Evolutionary conservation across 2,329 filamentous ascomycete genomes (phyloP).

Genomic region (Cercospora janseana): DNA sequence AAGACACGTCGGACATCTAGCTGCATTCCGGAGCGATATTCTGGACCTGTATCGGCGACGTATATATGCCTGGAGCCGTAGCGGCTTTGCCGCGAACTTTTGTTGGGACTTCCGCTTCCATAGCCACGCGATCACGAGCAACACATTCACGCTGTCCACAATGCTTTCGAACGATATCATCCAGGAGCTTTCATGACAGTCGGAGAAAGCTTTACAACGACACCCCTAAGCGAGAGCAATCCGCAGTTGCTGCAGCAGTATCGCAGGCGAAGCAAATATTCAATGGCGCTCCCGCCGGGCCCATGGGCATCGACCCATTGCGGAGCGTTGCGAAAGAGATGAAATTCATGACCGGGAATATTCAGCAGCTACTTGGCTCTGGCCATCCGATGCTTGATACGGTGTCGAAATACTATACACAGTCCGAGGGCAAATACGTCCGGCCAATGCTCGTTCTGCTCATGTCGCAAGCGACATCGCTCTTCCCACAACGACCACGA

Average conservation of each 20-base stretch:
- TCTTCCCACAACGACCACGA: constrained; percentile 64
- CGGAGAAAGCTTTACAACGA: constrained; percentile 34
- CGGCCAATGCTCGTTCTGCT: constrained; percentile 90
- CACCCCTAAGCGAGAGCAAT: constrained; percentile 46
- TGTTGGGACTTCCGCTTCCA: constrained; percentile 30
- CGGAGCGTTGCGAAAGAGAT: constrained; percentile 92
- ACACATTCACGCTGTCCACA: constrained; percentile 32
- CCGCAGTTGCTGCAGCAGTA: constrained; percentile 73
- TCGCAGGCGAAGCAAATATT: constrained; percentile 67
- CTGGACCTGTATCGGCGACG: constrained; percentile 10
- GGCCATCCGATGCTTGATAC: constrained; percentile 92
- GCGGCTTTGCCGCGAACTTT: constrained; percentile 38
- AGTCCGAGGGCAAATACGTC: constrained; percentile 94
- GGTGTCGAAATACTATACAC: constrained; percentile 96
- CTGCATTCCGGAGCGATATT: background rate
- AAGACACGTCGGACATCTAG: background rate
- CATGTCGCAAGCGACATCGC: constrained; percentile 91
- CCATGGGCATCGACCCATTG: constrained; percentile 80
- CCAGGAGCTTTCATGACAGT: constrained; percentile 32
- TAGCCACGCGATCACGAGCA: constrained; percentile 25
- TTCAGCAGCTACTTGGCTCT: constrained; percentile 86
- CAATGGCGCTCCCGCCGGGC: constrained; percentile 62
- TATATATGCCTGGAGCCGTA: constrained; percentile 35
- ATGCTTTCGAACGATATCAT: constrained; percentile 34
- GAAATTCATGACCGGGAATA: constrained; percentile 92